These are phyloP conservation scores for Pichia sorboxylosa DNA, from an alignment of 1,139 yeast species.

Conservation along the genomic window DNA sequence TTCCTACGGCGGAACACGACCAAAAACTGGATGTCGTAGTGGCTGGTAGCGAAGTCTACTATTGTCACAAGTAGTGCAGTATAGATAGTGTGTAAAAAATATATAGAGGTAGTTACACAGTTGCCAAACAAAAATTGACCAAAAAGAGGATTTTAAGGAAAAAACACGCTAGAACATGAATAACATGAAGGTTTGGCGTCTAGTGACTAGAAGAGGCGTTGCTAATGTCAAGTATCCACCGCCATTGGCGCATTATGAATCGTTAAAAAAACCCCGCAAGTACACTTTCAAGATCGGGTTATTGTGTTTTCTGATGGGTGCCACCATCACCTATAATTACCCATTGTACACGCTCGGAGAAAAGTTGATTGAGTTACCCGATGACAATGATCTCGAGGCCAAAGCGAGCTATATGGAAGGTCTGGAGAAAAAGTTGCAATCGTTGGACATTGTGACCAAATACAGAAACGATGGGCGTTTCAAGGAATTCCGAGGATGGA, in stretches of 20 bases:
- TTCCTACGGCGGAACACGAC: constrained; percentile 50
- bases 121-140: too few species aligned
- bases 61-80: too few species aligned
- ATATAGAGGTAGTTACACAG: too few species aligned
- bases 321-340: constrained; percentile 15
- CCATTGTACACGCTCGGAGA: constrained; percentile 20
- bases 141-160: too few species aligned
- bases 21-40: constrained; percentile 50
- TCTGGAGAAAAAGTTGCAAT: constrained; percentile 37
- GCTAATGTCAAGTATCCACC: constrained; percentile 12
- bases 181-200: too few species aligned
- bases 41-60: constrained; percentile 25
- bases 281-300: constrained; percentile 4
- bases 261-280: not conserved
- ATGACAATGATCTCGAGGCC: constrained; percentile 7
- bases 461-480: constrained; percentile 34
- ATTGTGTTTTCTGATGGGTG: constrained; percentile 17
- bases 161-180: too few species aligned
- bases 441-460: constrained; percentile 41
- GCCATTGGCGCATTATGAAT: constrained; percentile 12
- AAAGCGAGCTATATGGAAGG: constrained; percentile 21
- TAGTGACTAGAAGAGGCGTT: not conserved
- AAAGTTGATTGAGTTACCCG: constrained; percentile 14
- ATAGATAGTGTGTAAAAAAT: too few species aligned
- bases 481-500: constrained; percentile 45